Evolutionary conservation across 192 early-diverging fungal species (phyloP), one percentile per base, ranked within the genome.

Genomic region (Backusella parvicylindrica): DNA sequence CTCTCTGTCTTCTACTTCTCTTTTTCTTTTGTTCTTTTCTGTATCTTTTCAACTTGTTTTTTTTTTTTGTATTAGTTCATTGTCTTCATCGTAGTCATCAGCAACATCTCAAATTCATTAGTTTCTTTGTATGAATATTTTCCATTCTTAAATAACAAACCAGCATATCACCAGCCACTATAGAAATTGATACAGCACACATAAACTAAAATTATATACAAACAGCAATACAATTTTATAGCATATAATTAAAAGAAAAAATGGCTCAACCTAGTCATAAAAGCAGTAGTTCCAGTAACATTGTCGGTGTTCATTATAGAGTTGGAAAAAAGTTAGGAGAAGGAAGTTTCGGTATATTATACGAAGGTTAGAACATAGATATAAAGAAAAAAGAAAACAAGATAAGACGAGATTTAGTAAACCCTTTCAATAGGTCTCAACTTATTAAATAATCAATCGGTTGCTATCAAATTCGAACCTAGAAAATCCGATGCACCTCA

Each of bases 261-360:
- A 53, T 53, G 21, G 21, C 31, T 53, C 40, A 47, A 18, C 33
- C 70, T 38, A 30, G 36, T 36, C 56, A 40, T 64, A 65, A 70
- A 70, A 70, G 28, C 41, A 47, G 15, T 21, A 65, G 63, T n/a
- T 73, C 79, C 13, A 86, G 89, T 37, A 96, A 95, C 77, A 89
- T 98, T 69, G 98, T 99, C 28, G 98, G 98, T 33, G 95, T 96
- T 23, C 97, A 98, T 77, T 99, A 95, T 83, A 92, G 91, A 79
- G 96, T 99, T 28, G 96, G 96, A 38, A 95, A 94, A 83, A 96
- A 96, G 86, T 91, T 99, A 81, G 98, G 97, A 30, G 97, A 98
- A 82, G 98, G 98, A 43, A 94, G 92, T 77, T 99, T 99, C 89
- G 98, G 98, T 72, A 92, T 97, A 80, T 95, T 99, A 74, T 99